Evolutionary conservation across 305 asterid species (phyloP), one percentile per base, ranked within the genome.

Genomic region (Rubia occidens): DNA sequence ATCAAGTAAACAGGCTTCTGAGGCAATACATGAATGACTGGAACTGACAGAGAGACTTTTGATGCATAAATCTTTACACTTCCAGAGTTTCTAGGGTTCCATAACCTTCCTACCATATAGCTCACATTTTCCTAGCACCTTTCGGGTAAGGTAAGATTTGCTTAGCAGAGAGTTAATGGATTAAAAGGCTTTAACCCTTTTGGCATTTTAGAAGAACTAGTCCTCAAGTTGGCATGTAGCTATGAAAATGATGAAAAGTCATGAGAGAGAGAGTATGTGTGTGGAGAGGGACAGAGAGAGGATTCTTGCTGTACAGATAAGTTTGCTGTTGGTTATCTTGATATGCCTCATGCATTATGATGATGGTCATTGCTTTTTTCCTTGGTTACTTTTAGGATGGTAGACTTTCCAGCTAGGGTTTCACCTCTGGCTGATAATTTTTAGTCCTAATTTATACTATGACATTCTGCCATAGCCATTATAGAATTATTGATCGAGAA

Each of bases 71-170:
- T 76, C 73, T 73, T 62, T 72, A 40, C 74, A 35, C 69, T 67
- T 70, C 59, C 58, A 53, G 75, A 74, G 64, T 44, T 71, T 64
- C 69, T 78, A 74, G 74, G 45, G 64, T 73, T 71, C 45, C 58
- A 70, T 78, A 71, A 78, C 74, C 78, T 42, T 51, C 58, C 69
- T 74, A 67, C 77, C 37, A 71, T 56, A 66, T 73, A 66, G 63
- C 32, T 78, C 73, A 72, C 70, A 74, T 78, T 78, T 79, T 76
- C 83, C 17, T 72, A 76, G 81, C 81, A 74, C 39, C 83, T 71
- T 76, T 76, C 71, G 67, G 77, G 75, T 76, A 84, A 84, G 87
- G 75, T 76, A 84, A 84, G 87, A 89, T 85, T 85, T 77, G 75
- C 63, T 35, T 69, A 77, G 75, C 76, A 73, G 75, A 59, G 79